A percentile compares a stretch with the other conserved stretches of the same genome.
These are phyloP conservation scores for Pestalotiopsis sp. DNA, from an alignment of 2,329 filamentous ascomycete genomes.

Conservation along the genomic window DNA sequence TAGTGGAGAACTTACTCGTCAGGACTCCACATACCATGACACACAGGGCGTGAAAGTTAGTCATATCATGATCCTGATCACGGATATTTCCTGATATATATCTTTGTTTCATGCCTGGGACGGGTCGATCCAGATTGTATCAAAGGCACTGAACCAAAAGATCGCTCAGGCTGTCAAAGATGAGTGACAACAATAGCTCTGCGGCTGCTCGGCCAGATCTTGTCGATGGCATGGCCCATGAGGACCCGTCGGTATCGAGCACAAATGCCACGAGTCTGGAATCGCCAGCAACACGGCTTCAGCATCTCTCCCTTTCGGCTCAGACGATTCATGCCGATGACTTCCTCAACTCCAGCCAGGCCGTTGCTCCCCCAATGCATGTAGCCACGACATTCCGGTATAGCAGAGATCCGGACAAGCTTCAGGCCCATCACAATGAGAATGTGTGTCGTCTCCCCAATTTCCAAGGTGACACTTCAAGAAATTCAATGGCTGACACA, in stretches of 20 bases:
- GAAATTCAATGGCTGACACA: conserved; percentile 4
- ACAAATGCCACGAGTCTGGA: conserved; percentile 16
- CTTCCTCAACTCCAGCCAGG: conserved; percentile 70
- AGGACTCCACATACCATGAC: background rate
- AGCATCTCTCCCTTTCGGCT: conserved; percentile 62
- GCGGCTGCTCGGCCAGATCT: conserved; percentile 6
- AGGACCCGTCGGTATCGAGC: conserved; percentile 1
- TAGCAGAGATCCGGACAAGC: conserved; percentile 65
- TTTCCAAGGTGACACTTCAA: conserved; percentile 1
- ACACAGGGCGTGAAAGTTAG: background rate
- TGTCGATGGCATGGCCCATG: conserved; percentile 11
- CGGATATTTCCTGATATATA: no score
- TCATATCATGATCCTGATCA: background rate
- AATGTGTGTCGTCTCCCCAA: conserved; percentile 50
- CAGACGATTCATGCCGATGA: conserved; percentile 83
- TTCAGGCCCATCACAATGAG: conserved; percentile 54
- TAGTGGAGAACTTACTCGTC: background rate
- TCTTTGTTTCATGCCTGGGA: no score
- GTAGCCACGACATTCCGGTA: conserved; percentile 93
- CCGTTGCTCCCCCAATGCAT: conserved; percentile 88
- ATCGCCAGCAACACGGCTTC: conserved; percentile 31
- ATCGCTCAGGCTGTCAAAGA: background rate
- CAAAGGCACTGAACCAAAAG: no score
- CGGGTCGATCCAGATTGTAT: no score
- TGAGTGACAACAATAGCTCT: background rate